phyloP scores from a whole-genome alignment of 768 basidiomycete species.

The Boletus barrowsii region DNA sequence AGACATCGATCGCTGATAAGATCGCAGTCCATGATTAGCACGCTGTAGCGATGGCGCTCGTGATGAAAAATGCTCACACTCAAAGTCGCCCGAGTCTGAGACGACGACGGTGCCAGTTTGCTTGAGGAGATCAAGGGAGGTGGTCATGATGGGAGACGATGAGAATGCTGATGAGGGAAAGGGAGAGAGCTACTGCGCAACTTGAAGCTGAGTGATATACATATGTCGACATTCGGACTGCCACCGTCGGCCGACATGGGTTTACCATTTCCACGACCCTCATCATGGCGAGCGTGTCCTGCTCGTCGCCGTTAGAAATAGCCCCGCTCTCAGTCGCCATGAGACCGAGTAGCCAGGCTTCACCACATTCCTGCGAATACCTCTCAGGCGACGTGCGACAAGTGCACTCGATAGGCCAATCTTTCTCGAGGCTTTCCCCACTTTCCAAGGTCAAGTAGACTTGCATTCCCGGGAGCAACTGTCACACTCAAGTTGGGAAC shows the following conservation, averaged over 20 bases:
- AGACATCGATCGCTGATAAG: constrained; percentile 80
- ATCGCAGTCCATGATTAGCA: constrained; percentile 23
- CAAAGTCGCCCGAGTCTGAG: constrained; percentile 96
- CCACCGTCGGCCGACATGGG: constrained; percentile 13
- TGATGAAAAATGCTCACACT: constrained; percentile 43
- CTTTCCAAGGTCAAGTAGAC: too few relatives aligned
- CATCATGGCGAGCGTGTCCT: constrained; percentile 3
- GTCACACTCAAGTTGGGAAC: background rate
- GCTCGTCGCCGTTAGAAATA: background rate
- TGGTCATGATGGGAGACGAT: constrained; percentile 59
- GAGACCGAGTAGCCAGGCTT: background rate
- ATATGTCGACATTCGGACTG: constrained; percentile 6
- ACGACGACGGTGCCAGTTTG: constrained; percentile 94
- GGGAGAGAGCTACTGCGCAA: background rate
- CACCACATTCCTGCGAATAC: constrained; percentile 9
- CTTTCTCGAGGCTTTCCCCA: background rate
- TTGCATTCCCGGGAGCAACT: too few relatives aligned
- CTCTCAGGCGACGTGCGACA: constrained; percentile 15
- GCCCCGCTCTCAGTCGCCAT: background rate
- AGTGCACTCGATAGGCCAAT: background rate
- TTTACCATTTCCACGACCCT: constrained; percentile 14
- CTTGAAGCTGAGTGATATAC: constrained; percentile 20
- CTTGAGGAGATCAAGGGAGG: constrained; percentile 81
- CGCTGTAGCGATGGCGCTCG: constrained; percentile 20
- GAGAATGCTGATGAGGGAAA: background rate